These are phyloP conservation scores for Aurifilum marmelostoma DNA, from an alignment of 2,329 filamentous ascomycete species.

Conservation along the genomic window DNA sequence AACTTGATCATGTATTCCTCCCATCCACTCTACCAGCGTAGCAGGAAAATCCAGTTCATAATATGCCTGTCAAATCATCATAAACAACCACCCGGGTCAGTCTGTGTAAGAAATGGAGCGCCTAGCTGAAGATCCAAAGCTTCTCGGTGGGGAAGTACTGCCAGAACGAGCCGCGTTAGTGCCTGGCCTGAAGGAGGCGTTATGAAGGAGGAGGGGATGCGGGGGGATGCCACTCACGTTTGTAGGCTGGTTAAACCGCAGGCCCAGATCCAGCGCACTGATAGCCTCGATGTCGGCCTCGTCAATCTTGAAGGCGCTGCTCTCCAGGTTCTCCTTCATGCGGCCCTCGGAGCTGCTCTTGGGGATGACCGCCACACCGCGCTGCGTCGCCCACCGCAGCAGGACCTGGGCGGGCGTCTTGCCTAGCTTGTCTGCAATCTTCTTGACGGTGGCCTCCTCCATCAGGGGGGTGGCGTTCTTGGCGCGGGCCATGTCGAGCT, in stretches of 20 bases:
- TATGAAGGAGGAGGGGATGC: not conserved
- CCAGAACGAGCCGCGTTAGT: not conserved
- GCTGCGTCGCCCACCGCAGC: constrained; percentile 85
- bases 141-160: constrained; percentile 60
- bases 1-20: not conserved
- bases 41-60: not conserved
- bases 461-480: constrained; percentile 70
- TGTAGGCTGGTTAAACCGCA: constrained; percentile 77
- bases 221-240: constrained; percentile 31
- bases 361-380: constrained; percentile 78
- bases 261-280: constrained; percentile 62
- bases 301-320: constrained; percentile 66
- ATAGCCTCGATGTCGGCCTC: constrained; percentile 70
- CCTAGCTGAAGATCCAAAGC: constrained; percentile 62
- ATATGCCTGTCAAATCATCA: not conserved
- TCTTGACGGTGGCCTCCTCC: constrained; percentile 66
- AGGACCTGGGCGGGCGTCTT: constrained; percentile 81
- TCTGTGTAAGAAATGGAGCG: not conserved
- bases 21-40: constrained; percentile 7
- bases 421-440: constrained; percentile 68
- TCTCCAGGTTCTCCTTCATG: constrained; percentile 69
- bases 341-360: constrained; percentile 64
- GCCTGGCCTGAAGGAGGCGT: not conserved
- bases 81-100: not conserved
- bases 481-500: constrained; percentile 73